Evolutionary conservation across 257 asterid genomes (phyloP), one percentile per base, ranked within the genome.

Genomic region (Asclepias syriaca): DNA sequence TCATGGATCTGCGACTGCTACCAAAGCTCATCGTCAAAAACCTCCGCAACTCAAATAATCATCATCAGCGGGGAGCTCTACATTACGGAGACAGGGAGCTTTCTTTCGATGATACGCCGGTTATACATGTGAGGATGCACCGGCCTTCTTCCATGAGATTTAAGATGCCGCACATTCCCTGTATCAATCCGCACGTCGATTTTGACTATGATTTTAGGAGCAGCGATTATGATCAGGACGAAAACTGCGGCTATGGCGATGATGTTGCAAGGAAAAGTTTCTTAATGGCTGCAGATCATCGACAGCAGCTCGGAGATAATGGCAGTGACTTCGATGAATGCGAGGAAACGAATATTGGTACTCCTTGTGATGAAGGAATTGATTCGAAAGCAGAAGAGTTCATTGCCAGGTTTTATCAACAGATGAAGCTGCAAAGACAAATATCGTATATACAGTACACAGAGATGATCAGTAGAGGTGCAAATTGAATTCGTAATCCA

Each of bases 331-430:
- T 27, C 3, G 72, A 69, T 16, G 55, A 21, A 1, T 50, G 32
- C 27, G 85, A 79, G 32, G 79, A 72, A 63, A 46, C 46, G 21
- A 56, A 70, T 18, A 32, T 12, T 15, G 51, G 32, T 21, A n/a
- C 22, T 3, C 13, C 65, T 2, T 29, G 45, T 29, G 94, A 81
- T 3, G 90, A 85, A 22, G 96, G 67, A 32, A 87, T 90, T 70
- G 97, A 92, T 85, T 27, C 65, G 79, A 92, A 85, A 75, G 98
- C 96, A 16, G 98, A 88, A 74, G 76, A 87, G 82, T 92, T 92
- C 70, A 92, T 92, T 16, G 87, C 95, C 0, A 86, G 78, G 59
- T 92, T 92, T 72, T 85, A 87, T 73, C 71, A 84, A 48, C 91
- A 92, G 53, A 90, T 92, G 78, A 90, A 86, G 83, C 74, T 92